Evolutionary conservation across 2,329 filamentous ascomycete species (phyloP).

Genomic region (Trichoderma harzianum): DNA sequence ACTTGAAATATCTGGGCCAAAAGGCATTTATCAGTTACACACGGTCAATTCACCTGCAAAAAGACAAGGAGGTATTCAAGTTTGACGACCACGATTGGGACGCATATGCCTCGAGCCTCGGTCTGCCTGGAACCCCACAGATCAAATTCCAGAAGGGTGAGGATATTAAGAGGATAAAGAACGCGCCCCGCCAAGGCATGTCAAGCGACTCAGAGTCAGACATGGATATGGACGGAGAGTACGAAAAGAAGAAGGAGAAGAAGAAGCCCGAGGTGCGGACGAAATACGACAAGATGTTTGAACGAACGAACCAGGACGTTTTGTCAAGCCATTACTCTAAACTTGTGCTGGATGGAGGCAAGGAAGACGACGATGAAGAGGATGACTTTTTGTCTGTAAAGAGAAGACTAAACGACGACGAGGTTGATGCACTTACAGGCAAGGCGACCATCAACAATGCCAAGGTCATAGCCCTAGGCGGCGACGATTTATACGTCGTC

Average conservation of each 20-base stretch:
- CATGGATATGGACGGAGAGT: constrained; percentile 46
- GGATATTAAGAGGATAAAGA: constrained; percentile 82
- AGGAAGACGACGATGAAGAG: constrained; percentile 54
- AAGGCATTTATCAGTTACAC: constrained; percentile 94
- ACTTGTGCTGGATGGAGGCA: constrained; percentile 61
- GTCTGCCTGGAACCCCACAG: constrained; percentile 84
- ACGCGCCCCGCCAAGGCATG: constrained; percentile 67
- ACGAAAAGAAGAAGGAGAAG: constrained; percentile 39
- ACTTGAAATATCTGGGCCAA: constrained; percentile 91
- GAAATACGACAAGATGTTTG: constrained; percentile 98
- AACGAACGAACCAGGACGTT: constrained; percentile 92
- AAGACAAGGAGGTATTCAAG: constrained; percentile 88
- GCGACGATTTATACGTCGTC: constrained; percentile 72
- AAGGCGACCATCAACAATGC: constrained; percentile 41
- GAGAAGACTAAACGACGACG: constrained; percentile 72
- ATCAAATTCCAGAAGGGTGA: constrained; percentile 93
- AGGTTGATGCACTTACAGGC: constrained; percentile 51
- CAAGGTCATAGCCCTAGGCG: constrained; percentile 66
- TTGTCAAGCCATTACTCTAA: constrained; percentile 91
- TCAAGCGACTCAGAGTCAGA: constrained; percentile 60
- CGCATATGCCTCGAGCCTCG: constrained; percentile 78
- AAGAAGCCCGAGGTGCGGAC: constrained; percentile 71
- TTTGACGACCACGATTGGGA: constrained; percentile 80
- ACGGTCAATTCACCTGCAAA: constrained; percentile 80
- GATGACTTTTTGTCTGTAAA: constrained; percentile 88